These are phyloP conservation scores for Heliosperma pusillum DNA, from an alignment of 148 eudicot species.

Conservation along the genomic window DNA sequence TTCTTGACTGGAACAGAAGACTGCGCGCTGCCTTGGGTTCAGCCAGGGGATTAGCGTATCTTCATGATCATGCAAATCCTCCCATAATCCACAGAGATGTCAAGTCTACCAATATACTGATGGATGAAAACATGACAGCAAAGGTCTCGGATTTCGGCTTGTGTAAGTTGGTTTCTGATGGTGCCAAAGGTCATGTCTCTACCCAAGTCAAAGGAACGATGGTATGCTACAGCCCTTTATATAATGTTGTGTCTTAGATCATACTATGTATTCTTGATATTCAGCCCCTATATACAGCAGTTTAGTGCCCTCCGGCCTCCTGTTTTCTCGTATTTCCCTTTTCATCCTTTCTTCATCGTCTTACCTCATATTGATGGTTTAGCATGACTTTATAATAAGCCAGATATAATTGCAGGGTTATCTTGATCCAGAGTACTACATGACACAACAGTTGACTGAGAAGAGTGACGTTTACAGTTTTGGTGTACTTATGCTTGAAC, in stretches of 20 bases:
- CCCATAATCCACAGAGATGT: conserved; percentile 95
- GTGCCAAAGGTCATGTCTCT: conserved; percentile 68
- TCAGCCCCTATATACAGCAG: no score
- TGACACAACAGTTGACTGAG: conserved; percentile 89
- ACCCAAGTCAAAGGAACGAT: conserved; percentile 97
- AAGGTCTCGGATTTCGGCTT: conserved; percentile 94
- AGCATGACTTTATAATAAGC: neutral
- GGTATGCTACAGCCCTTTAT: conserved; percentile 37
- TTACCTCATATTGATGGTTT: no score
- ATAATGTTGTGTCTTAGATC: neutral
- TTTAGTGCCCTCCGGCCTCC: no score
- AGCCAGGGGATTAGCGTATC: conserved; percentile 85
- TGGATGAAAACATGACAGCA: conserved; percentile 79
- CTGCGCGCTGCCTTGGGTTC: conserved; percentile 82
- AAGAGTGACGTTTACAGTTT: conserved; percentile 94
- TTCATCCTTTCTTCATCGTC: no score
- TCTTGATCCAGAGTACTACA: conserved; percentile 93
- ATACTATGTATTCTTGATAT: no score
- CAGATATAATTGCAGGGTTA: conserved; percentile 59
- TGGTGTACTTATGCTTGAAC: conserved; percentile 89
- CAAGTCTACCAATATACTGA: conserved; percentile 78
- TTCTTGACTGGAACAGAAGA: conserved; percentile 87
- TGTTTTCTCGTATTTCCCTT: no score
- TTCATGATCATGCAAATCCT: conserved; percentile 88
- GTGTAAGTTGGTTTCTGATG: conserved; percentile 77